Percentiles rank a stretch among this genome's conserved stretches.
These are phyloP conservation scores for barrel medic (Medicago truncatula) DNA, from an alignment of 306 rosid genomes.

Conservation along the genomic window DNA sequence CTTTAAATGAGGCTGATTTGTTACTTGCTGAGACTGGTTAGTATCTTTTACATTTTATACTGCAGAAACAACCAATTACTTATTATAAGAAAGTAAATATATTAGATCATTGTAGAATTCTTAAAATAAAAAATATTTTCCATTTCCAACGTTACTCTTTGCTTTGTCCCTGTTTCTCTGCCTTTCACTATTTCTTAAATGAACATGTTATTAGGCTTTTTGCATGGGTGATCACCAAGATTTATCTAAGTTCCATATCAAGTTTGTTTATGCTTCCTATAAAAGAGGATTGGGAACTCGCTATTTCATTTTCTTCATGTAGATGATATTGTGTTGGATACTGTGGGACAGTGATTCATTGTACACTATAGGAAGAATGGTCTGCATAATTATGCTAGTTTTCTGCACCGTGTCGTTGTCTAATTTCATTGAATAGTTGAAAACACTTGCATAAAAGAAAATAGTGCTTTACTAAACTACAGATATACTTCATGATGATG, in stretches of 20 bases:
- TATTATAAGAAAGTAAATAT: neutral
- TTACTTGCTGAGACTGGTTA: constrained; percentile 47
- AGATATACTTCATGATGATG: constrained; percentile 1
- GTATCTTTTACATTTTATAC: constrained; percentile 12
- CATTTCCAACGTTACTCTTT: neutral
- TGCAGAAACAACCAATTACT: neutral
- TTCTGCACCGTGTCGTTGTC: constrained; percentile 2
- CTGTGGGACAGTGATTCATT: neutral
- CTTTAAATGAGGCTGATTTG: constrained; percentile 77
- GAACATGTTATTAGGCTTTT: neutral
- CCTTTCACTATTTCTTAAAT: constrained; percentile 8
- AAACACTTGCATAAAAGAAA: neutral
- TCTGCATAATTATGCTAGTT: neutral
- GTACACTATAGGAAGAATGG: constrained; percentile 5
- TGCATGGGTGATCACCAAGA: neutral
- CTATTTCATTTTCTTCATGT: constrained; percentile 7
- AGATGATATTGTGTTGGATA: constrained; percentile 9
- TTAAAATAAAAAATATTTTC: neutral
- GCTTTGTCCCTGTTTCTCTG: neutral
- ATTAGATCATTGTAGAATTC: constrained; percentile 10
- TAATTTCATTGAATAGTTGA: constrained; percentile 1
- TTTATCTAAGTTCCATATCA: neutral
- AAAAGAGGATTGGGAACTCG: neutral
- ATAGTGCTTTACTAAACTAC: neutral
- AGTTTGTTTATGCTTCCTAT: constrained; percentile 7